phyloP scores from a whole-genome alignment of 345 rosid species.

The Tarenaya hassleriana region DNA sequence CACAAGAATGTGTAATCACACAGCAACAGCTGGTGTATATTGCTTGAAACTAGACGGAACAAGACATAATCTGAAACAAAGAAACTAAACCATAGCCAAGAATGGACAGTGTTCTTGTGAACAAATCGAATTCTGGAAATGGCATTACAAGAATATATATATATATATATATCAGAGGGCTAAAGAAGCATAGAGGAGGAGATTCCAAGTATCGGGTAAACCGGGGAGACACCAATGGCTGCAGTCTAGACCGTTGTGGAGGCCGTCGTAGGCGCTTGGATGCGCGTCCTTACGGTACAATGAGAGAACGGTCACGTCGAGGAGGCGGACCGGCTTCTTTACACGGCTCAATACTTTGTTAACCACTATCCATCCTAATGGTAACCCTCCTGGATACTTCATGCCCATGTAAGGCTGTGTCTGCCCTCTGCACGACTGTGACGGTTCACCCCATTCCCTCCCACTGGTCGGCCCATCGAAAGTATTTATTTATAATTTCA shows the following conservation, averaged over 20 bases:
- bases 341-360: constrained; percentile 68
- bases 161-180: too few species aligned
- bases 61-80: not conserved
- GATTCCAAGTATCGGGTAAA: constrained; percentile 88
- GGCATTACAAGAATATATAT: too few species aligned
- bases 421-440: constrained; percentile 49
- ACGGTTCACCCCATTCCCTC: constrained; percentile 65
- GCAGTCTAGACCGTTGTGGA: constrained; percentile 42
- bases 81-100: constrained; percentile 22
- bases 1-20: too few species aligned
- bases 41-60: too few species aligned
- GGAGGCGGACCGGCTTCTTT: constrained; percentile 59
- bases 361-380: constrained; percentile 61
- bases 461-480: constrained; percentile 40
- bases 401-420: constrained; percentile 55
- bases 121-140: too few species aligned
- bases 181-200: constrained; percentile 53
- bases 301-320: constrained; percentile 63
- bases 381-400: constrained; percentile 66
- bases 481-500: too few species aligned
- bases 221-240: constrained; percentile 99
- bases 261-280: constrained; percentile 49
- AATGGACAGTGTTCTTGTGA: too few species aligned
- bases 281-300: constrained; percentile 71
- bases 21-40: too few species aligned